Evolutionary conservation across 139 green algal species (phyloP).

Genomic region (Pseudopediastrum boryanum): DNA sequence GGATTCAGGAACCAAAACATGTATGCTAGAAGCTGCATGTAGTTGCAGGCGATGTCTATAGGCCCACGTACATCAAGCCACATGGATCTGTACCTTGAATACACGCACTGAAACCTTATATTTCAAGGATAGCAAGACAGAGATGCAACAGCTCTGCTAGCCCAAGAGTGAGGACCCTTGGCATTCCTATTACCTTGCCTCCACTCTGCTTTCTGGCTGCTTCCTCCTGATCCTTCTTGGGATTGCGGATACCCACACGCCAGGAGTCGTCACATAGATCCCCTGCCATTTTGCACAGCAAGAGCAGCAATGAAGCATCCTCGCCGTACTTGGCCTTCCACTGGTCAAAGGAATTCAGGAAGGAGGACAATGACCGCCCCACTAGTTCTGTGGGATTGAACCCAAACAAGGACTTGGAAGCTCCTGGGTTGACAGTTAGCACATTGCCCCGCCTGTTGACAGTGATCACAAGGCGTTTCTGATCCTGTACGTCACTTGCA

Average conservation of each 20-base stretch:
- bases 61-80: neutral
- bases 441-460: slow-evolving; percentile 14
- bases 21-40: neutral
- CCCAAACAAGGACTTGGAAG: slow-evolving; percentile 9
- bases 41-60: neutral
- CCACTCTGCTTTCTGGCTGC: neutral
- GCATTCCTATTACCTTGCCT: neutral
- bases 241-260: neutral
- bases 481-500: neutral
- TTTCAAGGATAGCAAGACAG: neutral
- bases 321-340: slow-evolving; percentile 14
- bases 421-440: slow-evolving; percentile 12
- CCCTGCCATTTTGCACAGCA: too few relatives aligned
- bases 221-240: neutral
- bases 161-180: neutral
- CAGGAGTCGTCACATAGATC: slow-evolving; percentile 5
- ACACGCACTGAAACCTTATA: neutral
- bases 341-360: slow-evolving; percentile 25
- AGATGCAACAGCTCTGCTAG: neutral
- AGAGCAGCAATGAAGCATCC: slow-evolving; percentile 12
- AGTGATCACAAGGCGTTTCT: slow-evolving; percentile 13
- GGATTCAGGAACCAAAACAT: neutral
- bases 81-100: neutral
- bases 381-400: slow-evolving; percentile 3
- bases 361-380: slow-evolving; percentile 5